Conservation (phyloP, 257 asterid genomes). For the Solanum rostratum region DNA sequence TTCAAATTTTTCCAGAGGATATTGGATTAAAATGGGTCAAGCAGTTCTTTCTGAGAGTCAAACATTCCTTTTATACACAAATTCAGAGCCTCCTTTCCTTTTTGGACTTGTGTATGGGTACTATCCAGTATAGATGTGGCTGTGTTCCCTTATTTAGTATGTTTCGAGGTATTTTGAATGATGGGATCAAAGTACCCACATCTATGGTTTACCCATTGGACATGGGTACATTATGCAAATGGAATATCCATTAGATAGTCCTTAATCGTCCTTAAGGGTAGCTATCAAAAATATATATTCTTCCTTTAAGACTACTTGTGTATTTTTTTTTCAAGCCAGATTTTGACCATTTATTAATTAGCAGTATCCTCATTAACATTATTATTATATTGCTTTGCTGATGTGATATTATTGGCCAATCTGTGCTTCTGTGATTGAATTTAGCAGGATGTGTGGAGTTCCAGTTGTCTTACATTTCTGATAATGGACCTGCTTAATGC, state of each 20-base stretch:
- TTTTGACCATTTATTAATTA: background rate
- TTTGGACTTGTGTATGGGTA: background rate
- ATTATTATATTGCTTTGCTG: background rate
- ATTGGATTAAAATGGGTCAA: background rate
- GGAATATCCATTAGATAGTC: background rate
- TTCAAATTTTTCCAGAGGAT: background rate
- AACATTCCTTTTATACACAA: background rate
- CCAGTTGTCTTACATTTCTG: background rate
- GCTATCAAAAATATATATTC: background rate
- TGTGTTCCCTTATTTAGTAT: background rate
- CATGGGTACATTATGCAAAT: background rate
- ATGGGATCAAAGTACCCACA: background rate
- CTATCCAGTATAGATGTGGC: background rate
- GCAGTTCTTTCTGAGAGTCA: background rate
- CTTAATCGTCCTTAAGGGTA: background rate
- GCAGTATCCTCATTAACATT: background rate
- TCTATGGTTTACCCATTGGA: background rate
- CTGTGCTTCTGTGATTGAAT: background rate
- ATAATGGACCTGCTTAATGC: background rate
- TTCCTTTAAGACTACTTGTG: background rate
- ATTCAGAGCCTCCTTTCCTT: background rate
- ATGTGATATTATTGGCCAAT: background rate
- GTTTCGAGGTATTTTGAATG: background rate
- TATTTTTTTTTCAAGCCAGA: background rate
- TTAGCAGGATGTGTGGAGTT: background rate